A percentile compares a stretch with the other conserved stretches of the same genome.
These are phyloP conservation scores for Neonothopanus nambi DNA, from an alignment of 1,284 basidiomycete genomes.

Conservation along the genomic window DNA sequence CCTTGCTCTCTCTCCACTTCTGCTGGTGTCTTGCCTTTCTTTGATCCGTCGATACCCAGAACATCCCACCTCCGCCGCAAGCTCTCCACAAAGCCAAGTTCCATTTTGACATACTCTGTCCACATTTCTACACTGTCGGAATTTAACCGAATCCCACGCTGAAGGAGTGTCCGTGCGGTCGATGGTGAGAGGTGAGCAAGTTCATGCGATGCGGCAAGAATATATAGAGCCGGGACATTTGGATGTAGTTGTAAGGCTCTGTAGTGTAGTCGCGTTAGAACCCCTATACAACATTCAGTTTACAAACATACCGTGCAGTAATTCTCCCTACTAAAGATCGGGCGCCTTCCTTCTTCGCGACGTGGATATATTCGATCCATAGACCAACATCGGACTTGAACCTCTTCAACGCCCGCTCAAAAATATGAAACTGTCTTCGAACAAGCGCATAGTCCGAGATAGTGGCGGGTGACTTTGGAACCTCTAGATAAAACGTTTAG, in stretches of 20 bases:
- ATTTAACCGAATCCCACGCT: slow-evolving; percentile 84
- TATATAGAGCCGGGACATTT: slow-evolving; percentile 76
- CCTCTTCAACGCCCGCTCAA: slow-evolving; percentile 85
- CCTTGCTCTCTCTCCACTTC: slow-evolving; percentile 23
- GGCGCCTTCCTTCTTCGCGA: slow-evolving; percentile 82
- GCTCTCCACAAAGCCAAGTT: slow-evolving; percentile 86
- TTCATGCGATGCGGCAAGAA: slow-evolving; percentile 86
- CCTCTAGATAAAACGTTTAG: slow-evolving; percentile 37
- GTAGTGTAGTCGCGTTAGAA: slow-evolving; percentile 7
- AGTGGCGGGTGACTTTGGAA: slow-evolving; percentile 54
- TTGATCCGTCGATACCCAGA: slow-evolving; percentile 53
- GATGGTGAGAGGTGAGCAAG: slow-evolving; percentile 75
- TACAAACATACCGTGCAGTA: slow-evolving; percentile 58
- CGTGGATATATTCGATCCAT: slow-evolving; percentile 88
- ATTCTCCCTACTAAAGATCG: slow-evolving; percentile 78
- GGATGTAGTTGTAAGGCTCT: slow-evolving; percentile 90
- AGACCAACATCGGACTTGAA: slow-evolving; percentile 87
- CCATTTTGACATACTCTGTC: slow-evolving; percentile 90
- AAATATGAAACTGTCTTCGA: slow-evolving; percentile 84
- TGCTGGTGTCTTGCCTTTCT: slow-evolving; percentile 24
- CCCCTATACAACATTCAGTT: background rate
- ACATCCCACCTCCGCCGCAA: slow-evolving; percentile 81
- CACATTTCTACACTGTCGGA: slow-evolving; percentile 73
- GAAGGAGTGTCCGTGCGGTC: slow-evolving; percentile 83
- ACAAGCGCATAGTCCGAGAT: slow-evolving; percentile 84